phyloP scores from a whole-genome alignment of 1,139 yeast genomes.

The Kurtzmaniella quercitrusa region DNA sequence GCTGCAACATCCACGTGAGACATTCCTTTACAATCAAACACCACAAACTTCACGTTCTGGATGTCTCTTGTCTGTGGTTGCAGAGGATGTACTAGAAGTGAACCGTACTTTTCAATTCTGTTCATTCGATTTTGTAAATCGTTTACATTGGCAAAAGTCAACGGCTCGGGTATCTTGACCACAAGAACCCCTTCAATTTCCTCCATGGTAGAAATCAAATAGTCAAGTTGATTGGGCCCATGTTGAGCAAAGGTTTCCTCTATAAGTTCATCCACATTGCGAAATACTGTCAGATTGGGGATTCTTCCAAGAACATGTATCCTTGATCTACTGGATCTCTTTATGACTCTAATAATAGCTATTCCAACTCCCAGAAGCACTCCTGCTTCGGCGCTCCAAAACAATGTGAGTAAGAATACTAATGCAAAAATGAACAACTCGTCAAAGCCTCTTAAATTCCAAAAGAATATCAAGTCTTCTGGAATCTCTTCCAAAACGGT shows the following conservation, averaged over 20 bases:
- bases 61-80: slow-evolving; percentile 26
- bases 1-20: slow-evolving; percentile 28
- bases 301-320: slow-evolving; percentile 32
- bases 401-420: slow-evolving; percentile 22
- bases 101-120: slow-evolving; percentile 26
- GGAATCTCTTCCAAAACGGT: slow-evolving; percentile 33
- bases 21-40: slow-evolving; percentile 36
- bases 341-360: slow-evolving; percentile 25
- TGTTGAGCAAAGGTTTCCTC: slow-evolving; percentile 25
- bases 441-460: slow-evolving; percentile 27
- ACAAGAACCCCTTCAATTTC: slow-evolving; percentile 28
- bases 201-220: slow-evolving; percentile 25
- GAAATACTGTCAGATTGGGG: slow-evolving; percentile 26
- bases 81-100: slow-evolving; percentile 26
- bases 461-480: slow-evolving; percentile 24
- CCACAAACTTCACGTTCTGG: slow-evolving; percentile 19
- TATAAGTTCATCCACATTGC: slow-evolving; percentile 33
- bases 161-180: slow-evolving; percentile 28
- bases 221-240: slow-evolving; percentile 11
- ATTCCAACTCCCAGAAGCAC: slow-evolving; percentile 25
- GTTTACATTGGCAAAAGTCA: slow-evolving; percentile 26
- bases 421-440: slow-evolving; percentile 22
- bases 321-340: slow-evolving; percentile 25
- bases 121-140: slow-evolving; percentile 22
- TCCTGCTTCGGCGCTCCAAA: slow-evolving; percentile 33